A percentile compares a stretch with the other conserved stretches of the same genome.
Evolutionary conservation across 352 stramenopile species (phyloP).

Genomic region (Pythium brassicae): DNA sequence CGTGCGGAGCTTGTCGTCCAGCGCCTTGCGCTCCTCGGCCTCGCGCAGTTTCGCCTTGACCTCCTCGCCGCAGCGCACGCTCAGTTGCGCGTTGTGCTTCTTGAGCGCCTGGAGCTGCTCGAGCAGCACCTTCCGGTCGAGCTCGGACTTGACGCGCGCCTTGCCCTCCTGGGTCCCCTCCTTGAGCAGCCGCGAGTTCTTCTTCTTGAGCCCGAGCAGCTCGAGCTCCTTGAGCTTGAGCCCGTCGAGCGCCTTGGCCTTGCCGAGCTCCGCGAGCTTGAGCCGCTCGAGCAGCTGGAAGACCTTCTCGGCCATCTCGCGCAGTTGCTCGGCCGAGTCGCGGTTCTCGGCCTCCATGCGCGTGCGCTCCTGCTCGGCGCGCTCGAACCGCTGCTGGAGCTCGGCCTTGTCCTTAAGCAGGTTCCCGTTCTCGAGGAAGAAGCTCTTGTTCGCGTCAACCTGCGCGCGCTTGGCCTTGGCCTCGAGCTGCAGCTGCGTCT

Average conservation of each 20-base stretch:
- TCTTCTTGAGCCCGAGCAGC: slow-evolving; percentile 92
- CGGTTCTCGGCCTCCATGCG: slow-evolving; percentile 95
- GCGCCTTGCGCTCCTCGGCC: slow-evolving; percentile 88
- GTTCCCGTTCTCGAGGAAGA: slow-evolving; percentile 83
- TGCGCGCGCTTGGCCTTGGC: slow-evolving; percentile 88
- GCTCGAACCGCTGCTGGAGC: slow-evolving; percentile 83
- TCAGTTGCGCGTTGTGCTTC: slow-evolving; percentile 93
- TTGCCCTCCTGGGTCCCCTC: slow-evolving; percentile 92
- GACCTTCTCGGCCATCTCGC: slow-evolving; percentile 96
- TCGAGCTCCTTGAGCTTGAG: slow-evolving; percentile 95
- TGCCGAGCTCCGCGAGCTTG: slow-evolving; percentile 94
- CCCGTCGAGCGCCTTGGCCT: slow-evolving; percentile 94
- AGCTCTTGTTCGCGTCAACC: slow-evolving; percentile 92
- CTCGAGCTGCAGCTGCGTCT: slow-evolving; percentile 94
- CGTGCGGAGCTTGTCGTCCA: slow-evolving; percentile 93
- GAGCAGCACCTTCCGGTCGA: slow-evolving; percentile 92
- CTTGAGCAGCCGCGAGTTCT: slow-evolving; percentile 91
- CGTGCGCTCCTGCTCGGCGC: slow-evolving; percentile 89
- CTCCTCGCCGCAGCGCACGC: slow-evolving; percentile 89
- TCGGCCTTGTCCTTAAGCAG: slow-evolving; percentile 70
- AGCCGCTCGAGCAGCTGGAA: slow-evolving; percentile 95
- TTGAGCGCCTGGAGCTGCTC: slow-evolving; percentile 94
- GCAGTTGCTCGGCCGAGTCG: slow-evolving; percentile 92
- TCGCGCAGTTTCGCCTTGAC: slow-evolving; percentile 92
- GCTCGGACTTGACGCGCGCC: slow-evolving; percentile 89